Evolutionary conservation across 768 basidiomycete species (phyloP), one percentile per base, ranked within the genome.

Genomic region (Xanthoconium purpureum): DNA sequence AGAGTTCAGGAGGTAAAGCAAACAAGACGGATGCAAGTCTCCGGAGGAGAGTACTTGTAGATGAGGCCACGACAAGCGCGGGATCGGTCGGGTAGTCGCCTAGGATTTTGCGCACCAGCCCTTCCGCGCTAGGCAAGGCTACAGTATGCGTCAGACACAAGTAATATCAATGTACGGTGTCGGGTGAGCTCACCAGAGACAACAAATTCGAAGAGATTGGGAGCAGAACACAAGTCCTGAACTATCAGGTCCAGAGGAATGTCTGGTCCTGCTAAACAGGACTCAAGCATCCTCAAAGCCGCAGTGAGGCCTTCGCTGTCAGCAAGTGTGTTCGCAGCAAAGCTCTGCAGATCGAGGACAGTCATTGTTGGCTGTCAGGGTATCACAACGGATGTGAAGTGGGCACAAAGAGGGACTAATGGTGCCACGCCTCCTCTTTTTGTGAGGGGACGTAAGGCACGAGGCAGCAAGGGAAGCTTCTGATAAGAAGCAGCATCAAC

Each of bases 11-110:
- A 40, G 66, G 70, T 4, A 70, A 51, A 50, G 68, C 49, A 50
- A 66, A 61, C 0, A 73, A 48, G 52, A 52, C 57, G 15, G 62
- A 55, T 5, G 71, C 69, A 36, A 77, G 55, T 20, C 57, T 54
- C 11, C 40, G 58, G 38, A 76, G 58, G 29, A 76, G 49, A 18
- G 44, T 55, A 29, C 36, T 46, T 17, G 63, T 54, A 29, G 20
- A 53, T 5, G 75, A 74, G 4, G 44, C 10, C 14, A 46, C 52
- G 45, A 71, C 62, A 17, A 55, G 62, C 14, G 60, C 58, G 8
- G 66, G 57, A 40, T 61, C 61, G 1, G 47, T 54, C 2, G 76
- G 77, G 50, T 75, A 78, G 15, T 56, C 50, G 15, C 67, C 57
- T 17, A 77, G 17, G 30, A 79, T 71, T 65, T 62, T 71, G 37